A percentile compares a stretch with the other conserved stretches of the same genome.
These are phyloP conservation scores for Coemansia sp. DNA, from an alignment of 192 early-diverging fungal species.

Conservation along the genomic window DNA sequence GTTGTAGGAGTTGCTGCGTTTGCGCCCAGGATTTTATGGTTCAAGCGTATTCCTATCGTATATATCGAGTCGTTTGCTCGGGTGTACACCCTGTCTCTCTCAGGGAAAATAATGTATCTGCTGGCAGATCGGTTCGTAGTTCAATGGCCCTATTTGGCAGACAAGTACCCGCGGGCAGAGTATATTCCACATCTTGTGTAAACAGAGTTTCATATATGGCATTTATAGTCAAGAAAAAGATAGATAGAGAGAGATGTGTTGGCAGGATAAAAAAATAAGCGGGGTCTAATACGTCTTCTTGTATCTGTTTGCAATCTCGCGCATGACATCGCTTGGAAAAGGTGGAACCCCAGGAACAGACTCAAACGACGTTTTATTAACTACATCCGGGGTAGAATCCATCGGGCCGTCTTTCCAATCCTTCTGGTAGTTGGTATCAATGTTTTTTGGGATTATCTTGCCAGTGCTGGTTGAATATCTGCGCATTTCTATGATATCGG, in stretches of 20 bases:
- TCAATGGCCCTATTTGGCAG: conserved; percentile 75
- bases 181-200: conserved; percentile 69
- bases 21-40: conserved; percentile 59
- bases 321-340: conserved; percentile 49
- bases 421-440: conserved; percentile 45
- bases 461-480: conserved; percentile 40
- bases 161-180: conserved; percentile 61
- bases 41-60: conserved; percentile 63
- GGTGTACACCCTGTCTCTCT: conserved; percentile 80
- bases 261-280: neutral
- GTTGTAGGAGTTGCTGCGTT: conserved; percentile 66
- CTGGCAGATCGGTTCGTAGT: conserved; percentile 87
- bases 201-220: neutral
- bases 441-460: conserved; percentile 25
- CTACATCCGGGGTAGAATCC: conserved; percentile 36
- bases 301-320: conserved; percentile 47
- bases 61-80: conserved; percentile 95
- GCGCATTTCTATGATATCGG: conserved; percentile 20
- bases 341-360: conserved; percentile 35
- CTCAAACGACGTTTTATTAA: conserved; percentile 38
- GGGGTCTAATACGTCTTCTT: conserved; percentile 37
- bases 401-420: conserved; percentile 38
- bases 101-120: conserved; percentile 78
- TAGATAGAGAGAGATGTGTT: neutral
- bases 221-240: neutral